A percentile compares a stretch with the other conserved stretches of the same genome.
Conservation (phyloP, 805 yeast species). For the Monosporozyma servazzii region DNA sequence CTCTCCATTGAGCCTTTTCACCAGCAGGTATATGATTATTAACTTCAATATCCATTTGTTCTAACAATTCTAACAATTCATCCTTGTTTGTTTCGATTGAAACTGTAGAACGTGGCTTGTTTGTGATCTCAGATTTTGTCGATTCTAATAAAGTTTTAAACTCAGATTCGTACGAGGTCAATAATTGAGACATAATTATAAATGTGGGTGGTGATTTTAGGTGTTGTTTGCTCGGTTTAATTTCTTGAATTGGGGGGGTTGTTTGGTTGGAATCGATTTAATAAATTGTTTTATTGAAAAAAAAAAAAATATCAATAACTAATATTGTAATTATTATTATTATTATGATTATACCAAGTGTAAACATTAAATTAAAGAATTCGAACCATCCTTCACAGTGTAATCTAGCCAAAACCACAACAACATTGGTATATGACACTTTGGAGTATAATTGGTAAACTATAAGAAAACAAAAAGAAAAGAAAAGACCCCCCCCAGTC, state of each 20-base stretch:
- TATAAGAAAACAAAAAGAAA: neutral
- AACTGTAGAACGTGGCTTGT: constrained; percentile 12
- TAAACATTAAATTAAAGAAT: no score
- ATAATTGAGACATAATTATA: constrained; percentile 7
- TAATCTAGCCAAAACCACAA: no score
- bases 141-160: constrained; percentile 27
- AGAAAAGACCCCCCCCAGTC: no score
- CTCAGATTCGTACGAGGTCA: constrained; percentile 33
- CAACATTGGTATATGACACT: no score
- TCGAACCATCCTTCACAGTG: no score
- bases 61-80: constrained; percentile 50
- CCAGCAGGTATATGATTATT: constrained; percentile 46
- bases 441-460: no score
- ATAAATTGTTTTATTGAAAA: neutral
- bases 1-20: constrained; percentile 56
- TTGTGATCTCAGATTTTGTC: constrained; percentile 13
- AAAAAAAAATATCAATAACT: no score
- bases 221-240: neutral
- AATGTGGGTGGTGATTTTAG: no score
- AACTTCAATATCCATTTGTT: constrained; percentile 81
- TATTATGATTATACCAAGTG: no score
- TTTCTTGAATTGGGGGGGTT: neutral
- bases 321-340: no score
- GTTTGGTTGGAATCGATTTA: neutral
- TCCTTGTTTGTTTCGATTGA: constrained; percentile 25